Conservation (phyloP, 2,329 filamentous ascomycete species). For the Leptographium lundbergii region DNA sequence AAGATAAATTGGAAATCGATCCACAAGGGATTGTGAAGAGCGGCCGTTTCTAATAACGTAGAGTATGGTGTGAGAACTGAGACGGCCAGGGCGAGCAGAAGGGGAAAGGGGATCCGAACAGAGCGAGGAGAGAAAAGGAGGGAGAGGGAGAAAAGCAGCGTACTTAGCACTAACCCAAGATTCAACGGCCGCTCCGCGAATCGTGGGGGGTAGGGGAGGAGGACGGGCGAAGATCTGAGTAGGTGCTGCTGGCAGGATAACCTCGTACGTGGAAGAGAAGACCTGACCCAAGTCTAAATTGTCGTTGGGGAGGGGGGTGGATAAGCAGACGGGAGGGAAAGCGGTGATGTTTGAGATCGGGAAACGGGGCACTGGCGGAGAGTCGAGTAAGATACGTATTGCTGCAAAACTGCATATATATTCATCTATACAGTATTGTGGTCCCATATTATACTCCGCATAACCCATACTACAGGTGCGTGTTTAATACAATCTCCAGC, state of each 20-base stretch:
- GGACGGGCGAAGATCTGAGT: not conserved
- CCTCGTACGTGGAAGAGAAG: not conserved
- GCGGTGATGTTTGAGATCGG: slow-evolving; percentile 8
- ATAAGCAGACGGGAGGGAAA: slow-evolving; percentile 2
- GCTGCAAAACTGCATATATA: not conserved
- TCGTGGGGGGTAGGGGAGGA: not conserved
- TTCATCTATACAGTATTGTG: not conserved
- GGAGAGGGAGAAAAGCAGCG: not conserved
- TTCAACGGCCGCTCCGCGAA: not conserved
- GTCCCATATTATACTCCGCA: not conserved
- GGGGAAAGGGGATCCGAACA: not conserved
- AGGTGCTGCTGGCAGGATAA: not conserved
- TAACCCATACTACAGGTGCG: not conserved
- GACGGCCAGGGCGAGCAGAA: not conserved
- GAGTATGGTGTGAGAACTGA: not conserved
- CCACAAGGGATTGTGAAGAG: not conserved
- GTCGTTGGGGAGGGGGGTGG: not conserved
- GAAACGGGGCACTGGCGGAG: slow-evolving; percentile 2
- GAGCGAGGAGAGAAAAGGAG: not conserved
- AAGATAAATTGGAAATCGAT: not conserved
- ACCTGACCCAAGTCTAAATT: not conserved
- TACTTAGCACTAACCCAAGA: not conserved
- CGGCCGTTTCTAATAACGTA: not conserved
- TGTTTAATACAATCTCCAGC: no score
- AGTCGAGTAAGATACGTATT: not conserved